Conservation (phyloP, 2,329 filamentous ascomycete genomes). For the Hymenoscyphus scutula region DNA sequence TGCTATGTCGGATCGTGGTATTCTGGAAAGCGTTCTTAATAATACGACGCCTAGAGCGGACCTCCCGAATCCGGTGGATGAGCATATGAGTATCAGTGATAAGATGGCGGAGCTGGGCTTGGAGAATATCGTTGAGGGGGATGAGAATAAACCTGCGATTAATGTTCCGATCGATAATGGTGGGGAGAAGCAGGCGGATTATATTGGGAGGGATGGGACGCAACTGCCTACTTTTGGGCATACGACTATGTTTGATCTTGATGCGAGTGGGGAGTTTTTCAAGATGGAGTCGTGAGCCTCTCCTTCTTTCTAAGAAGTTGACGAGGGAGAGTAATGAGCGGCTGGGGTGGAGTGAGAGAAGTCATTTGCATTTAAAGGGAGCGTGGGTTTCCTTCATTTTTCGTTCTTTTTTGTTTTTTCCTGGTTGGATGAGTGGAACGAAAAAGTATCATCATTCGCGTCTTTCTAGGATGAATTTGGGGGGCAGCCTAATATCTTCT, state of each 20-base stretch:
- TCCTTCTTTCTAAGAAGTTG: no score
- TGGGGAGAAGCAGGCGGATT: neutral
- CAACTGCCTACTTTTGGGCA: neutral
- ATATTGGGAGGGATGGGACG: neutral
- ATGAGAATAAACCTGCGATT: neutral
- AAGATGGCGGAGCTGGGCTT: conserved; percentile 20
- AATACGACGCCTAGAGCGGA: conserved; percentile 36
- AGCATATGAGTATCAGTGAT: conserved; percentile 19
- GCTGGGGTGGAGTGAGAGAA: neutral
- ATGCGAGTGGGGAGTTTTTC: conserved; percentile 6
- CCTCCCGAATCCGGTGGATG: conserved; percentile 32
- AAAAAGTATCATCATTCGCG: neutral
- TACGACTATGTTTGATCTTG: conserved; percentile 4
- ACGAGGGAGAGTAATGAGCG: neutral
- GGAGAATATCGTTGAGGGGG: neutral
- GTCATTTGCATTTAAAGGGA: neutral
- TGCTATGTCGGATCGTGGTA: conserved; percentile 33
- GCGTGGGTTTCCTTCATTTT: neutral
- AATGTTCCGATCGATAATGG: neutral
- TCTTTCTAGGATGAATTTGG: no score
- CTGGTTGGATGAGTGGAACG: conserved; percentile 3
- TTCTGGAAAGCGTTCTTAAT: conserved; percentile 35
- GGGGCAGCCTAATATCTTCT: no score
- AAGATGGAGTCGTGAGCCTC: conserved; percentile 8
- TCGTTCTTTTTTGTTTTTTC: neutral